Percentiles rank a stretch among this genome's conserved stretches.
phyloP scores from a whole-genome alignment of 208 protist genomes.

The Leishmania guyanensis region DNA sequence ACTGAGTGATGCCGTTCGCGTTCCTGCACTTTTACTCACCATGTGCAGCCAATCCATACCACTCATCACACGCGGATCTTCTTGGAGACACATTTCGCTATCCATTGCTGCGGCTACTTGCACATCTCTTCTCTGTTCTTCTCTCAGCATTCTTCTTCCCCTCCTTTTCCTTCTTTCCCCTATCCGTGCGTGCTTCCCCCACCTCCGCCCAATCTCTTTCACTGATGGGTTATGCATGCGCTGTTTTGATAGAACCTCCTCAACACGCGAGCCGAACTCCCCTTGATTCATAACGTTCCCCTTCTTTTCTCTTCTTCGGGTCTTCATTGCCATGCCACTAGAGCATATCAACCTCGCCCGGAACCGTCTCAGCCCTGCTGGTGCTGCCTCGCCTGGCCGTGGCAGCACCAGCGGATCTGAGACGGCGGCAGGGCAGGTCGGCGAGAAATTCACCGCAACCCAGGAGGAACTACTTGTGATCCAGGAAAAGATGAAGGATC shows the following conservation, averaged over 20 bases:
- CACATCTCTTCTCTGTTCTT: no score
- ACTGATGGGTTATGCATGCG: not conserved
- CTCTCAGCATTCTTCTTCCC: not conserved
- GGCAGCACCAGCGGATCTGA: not conserved
- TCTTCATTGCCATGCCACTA: conserved; percentile 44
- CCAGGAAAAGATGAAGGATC: conserved; percentile 88
- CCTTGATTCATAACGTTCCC: not conserved
- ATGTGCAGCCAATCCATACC: not conserved
- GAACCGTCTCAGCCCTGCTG: not conserved
- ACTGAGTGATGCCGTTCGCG: no score
- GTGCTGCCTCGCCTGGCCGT: not conserved
- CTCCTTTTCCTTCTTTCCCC: not conserved
- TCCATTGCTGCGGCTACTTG: not conserved
- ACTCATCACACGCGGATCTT: not conserved
- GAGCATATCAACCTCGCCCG: conserved; percentile 65
- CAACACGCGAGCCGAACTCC: not conserved
- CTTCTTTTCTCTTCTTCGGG: not conserved
- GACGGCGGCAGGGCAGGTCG: not conserved
- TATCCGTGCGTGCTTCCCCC: not conserved
- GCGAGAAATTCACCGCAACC: conserved; percentile 62
- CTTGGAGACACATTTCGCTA: not conserved
- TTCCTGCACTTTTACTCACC: not conserved
- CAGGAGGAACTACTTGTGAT: conserved; percentile 79
- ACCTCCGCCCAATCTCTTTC: not conserved
- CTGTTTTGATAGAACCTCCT: not conserved